phyloP scores from a whole-genome alignment of 2,329 filamentous ascomycete genomes.

The Talaromyces piceae region DNA sequence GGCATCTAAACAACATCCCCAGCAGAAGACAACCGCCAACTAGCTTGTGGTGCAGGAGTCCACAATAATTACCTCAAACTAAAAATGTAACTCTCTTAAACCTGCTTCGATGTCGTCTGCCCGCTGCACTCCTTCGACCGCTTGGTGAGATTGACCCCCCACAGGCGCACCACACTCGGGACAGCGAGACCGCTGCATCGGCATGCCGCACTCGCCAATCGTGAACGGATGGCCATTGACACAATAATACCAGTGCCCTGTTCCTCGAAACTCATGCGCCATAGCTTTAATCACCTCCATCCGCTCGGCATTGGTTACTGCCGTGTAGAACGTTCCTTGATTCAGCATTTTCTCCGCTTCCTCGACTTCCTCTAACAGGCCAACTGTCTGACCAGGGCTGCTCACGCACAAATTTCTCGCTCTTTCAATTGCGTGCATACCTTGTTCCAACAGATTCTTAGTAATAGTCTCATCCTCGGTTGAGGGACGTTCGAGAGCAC shows the following conservation, averaged over 20 bases:
- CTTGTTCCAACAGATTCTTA: background rate
- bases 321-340: slow-evolving; percentile 41
- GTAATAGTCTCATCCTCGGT: background rate
- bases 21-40: background rate
- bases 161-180: slow-evolving; percentile 20
- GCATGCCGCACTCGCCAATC: slow-evolving; percentile 24
- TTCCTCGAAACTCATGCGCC: slow-evolving; percentile 43
- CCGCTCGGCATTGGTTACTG: slow-evolving; percentile 47
- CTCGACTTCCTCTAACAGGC: slow-evolving; percentile 41
- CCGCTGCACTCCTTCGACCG: slow-evolving; percentile 7
- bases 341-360: slow-evolving; percentile 41
- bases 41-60: background rate
- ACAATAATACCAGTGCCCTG: slow-evolving; percentile 44
- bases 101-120: slow-evolving; percentile 4
- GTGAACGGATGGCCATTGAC: slow-evolving; percentile 16
- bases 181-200: slow-evolving; percentile 21
- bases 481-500: slow-evolving; percentile 33
- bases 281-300: slow-evolving; percentile 46
- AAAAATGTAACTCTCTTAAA: background rate
- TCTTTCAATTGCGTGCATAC: background rate
- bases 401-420: background rate
- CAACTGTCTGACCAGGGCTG: slow-evolving; percentile 22
- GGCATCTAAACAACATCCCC: background rate
- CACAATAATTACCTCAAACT: background rate
- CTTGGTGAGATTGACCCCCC: slow-evolving; percentile 17